Evolutionary conservation across 371 early-diverging fungal species (phyloP), one percentile per base, ranked within the genome.

Genomic region (Mortierella polycephala): DNA sequence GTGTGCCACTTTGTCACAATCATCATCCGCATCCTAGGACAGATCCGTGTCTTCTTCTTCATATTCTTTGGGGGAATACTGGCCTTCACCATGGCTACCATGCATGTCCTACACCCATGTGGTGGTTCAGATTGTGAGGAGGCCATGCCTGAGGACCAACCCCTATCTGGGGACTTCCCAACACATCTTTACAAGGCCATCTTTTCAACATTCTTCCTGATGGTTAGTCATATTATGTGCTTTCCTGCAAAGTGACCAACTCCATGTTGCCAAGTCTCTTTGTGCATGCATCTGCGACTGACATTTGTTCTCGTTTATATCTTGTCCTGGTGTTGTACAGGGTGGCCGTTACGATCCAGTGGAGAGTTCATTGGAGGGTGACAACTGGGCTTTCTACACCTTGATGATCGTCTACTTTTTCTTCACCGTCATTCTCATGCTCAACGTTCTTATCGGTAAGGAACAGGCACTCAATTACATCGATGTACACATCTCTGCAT

Each of bases 401-500:
- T 49, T 67, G 61, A 67, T 61, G 68, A 61, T 68, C 18, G 6
- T 55, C 21, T 68, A 54, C 56, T 61, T 68, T 30, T 68, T 68
- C 56, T 68, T 68, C 50, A 68, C 68, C 0, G 68, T 68, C 23
- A 60, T 68, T 20, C 56, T 68, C n/a, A 68, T 68, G 68, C 23
- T 68, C 40, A 68, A 68, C 30, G 68, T 68, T 6, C 54, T 68
- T 40, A 68, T 68, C 21, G 68, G 66, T 66, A 66, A 44, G 52
- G 41, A 12, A 11, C n/a, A 18, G 42, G 0, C 30, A 7, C 23
- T 18, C 20, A 58, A 11, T 11, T 58, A 9, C 42, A 20, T 2
- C 7, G 20, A 13, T 18, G 20, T 51, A 18, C 20, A 4, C 3
- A 7, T 9, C 20, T 12, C 40, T 41, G n/a, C 7, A 41, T 10